phyloP scores from a whole-genome alignment of 805 yeast genomes.

The Metschnikowia reukaufii region DNA sequence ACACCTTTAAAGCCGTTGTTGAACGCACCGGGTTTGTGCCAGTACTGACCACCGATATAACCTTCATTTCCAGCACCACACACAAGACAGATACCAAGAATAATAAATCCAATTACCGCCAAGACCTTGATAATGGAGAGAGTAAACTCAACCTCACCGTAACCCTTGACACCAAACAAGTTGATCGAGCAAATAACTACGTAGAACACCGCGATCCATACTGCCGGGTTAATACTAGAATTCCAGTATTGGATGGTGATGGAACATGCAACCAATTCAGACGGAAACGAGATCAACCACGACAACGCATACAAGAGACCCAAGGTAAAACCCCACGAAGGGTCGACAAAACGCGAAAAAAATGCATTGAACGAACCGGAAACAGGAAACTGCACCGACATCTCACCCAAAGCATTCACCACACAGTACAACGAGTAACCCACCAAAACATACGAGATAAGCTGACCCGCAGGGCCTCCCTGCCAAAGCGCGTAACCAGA shows the following conservation, averaged over 20 bases:
- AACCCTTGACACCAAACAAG: conserved; percentile 37
- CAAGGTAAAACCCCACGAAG: conserved; percentile 26
- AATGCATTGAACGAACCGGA: conserved; percentile 24
- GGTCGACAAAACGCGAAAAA: conserved; percentile 24
- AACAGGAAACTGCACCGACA: conserved; percentile 24
- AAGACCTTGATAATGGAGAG: conserved; percentile 28
- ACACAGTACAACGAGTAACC: conserved; percentile 22
- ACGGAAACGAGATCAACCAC: conserved; percentile 36
- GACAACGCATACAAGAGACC: conserved; percentile 27
- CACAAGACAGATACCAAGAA: conserved; percentile 34
- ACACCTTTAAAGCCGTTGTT: conserved; percentile 57
- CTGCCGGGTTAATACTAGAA: conserved; percentile 32
- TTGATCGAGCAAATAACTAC: conserved; percentile 34
- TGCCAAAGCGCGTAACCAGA: conserved; percentile 21
- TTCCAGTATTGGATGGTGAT: conserved; percentile 39
- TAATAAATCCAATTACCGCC: conserved; percentile 29
- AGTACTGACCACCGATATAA: conserved; percentile 50
- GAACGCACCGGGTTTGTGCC: conserved; percentile 57
- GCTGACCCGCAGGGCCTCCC: conserved; percentile 24
- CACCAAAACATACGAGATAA: conserved; percentile 21
- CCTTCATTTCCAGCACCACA: conserved; percentile 47
- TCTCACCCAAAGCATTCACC: conserved; percentile 24
- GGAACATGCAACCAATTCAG: conserved; percentile 35
- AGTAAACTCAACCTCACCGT: conserved; percentile 28
- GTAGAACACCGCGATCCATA: conserved; percentile 39